phyloP scores from a whole-genome alignment of 1,284 basidiomycete species.

The Marasmius oreades region DNA sequence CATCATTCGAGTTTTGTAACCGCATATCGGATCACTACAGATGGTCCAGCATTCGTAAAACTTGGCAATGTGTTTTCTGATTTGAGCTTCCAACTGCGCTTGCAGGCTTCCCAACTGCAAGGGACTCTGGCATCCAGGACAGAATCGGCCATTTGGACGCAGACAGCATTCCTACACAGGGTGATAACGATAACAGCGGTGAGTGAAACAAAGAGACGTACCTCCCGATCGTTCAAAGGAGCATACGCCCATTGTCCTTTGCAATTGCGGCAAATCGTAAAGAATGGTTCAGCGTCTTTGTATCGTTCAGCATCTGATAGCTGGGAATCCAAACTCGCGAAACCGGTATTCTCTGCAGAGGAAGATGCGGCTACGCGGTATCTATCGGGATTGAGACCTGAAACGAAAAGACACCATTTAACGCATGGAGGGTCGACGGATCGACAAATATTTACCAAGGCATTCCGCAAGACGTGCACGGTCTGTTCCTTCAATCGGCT shows the following conservation, averaged over 20 bases:
- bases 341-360: slow-evolving; percentile 62
- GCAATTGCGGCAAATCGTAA: slow-evolving; percentile 75
- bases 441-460: slow-evolving; percentile 57
- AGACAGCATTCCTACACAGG: slow-evolving; percentile 45
- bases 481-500: slow-evolving; percentile 96
- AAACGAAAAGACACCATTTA: neutral
- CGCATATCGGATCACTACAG: slow-evolving; percentile 87
- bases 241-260: slow-evolving; percentile 60
- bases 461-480: slow-evolving; percentile 90
- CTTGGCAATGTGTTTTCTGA: slow-evolving; percentile 71
- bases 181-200: neutral
- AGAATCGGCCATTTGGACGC: slow-evolving; percentile 47
- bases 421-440: neutral
- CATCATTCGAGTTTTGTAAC: slow-evolving; percentile 85
- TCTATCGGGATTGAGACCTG: slow-evolving; percentile 83
- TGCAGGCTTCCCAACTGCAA: slow-evolving; percentile 64
- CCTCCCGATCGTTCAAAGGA: slow-evolving; percentile 64
- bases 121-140: slow-evolving; percentile 50
- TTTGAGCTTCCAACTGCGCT: slow-evolving; percentile 84
- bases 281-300: slow-evolving; percentile 67
- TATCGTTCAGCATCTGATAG: slow-evolving; percentile 88
- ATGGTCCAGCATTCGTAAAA: slow-evolving; percentile 91
- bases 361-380: slow-evolving; percentile 50
- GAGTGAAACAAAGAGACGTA: slow-evolving; percentile 24
- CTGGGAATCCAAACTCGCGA: slow-evolving; percentile 87